Evolutionary conservation across 169 alveolate genomes (phyloP).

Genomic region (Eimeria acervulina): DNA sequence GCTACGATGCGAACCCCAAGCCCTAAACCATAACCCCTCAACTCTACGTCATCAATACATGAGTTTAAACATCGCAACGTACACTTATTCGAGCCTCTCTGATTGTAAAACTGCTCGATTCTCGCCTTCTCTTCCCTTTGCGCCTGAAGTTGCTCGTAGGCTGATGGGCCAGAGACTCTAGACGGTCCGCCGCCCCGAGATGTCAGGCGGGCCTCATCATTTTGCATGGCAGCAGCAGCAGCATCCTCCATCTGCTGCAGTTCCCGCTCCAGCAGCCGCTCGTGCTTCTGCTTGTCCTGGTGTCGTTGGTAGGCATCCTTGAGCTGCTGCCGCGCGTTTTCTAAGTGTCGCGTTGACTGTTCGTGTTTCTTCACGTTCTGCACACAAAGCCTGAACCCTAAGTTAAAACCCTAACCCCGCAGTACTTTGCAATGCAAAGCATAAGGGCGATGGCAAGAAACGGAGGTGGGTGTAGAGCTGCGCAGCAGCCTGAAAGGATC

Average conservation of each 20-base stretch:
- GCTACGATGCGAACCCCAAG: not conserved
- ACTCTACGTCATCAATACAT: too few relatives aligned
- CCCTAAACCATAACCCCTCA: not conserved
- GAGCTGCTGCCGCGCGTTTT: conserved; percentile 63
- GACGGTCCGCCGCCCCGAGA: not conserved
- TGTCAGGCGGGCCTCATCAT: conserved; percentile 36
- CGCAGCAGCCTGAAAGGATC: not conserved
- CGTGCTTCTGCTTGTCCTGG: conserved; percentile 52
- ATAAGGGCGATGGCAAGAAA: not conserved
- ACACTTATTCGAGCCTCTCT: not conserved
- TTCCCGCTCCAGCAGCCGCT: conserved; percentile 45
- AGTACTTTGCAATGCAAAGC: not conserved
- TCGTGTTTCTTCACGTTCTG: conserved; percentile 81
- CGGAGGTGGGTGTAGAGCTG: not conserved
- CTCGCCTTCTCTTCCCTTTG: conserved; percentile 40
- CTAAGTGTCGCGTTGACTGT: conserved; percentile 69
- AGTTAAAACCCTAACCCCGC: not conserved
- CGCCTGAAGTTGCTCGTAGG: conserved; percentile 15
- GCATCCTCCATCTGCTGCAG: conserved; percentile 79
- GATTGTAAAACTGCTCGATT: conserved; percentile 25
- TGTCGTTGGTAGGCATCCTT: conserved; percentile 64
- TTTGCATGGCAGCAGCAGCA: conserved; percentile 79
- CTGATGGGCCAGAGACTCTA: not conserved
- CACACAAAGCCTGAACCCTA: not conserved
- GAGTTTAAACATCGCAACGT: not conserved